Evolutionary conservation across 129 eudicot genomes (phyloP), one percentile per base, ranked within the genome.

Genomic region (Artemisia argyi): DNA sequence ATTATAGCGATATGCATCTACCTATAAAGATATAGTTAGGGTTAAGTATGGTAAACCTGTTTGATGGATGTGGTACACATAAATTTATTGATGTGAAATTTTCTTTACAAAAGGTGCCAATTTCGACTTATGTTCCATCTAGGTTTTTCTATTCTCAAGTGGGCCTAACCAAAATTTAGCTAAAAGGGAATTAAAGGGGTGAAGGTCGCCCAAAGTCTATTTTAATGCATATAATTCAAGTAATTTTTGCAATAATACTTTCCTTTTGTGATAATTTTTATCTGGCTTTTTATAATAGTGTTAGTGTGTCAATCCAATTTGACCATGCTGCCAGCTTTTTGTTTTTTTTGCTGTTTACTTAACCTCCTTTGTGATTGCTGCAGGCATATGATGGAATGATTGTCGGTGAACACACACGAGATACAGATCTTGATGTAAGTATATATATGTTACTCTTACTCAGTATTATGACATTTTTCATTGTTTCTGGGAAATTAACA

Each of bases 321-420:
- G 16, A 20, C 24, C 68, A 16, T 16, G 7, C 20, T 13, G 24
- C 30, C 65, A 70, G n/a, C 39, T 35, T 18, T 3, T 50, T 48
- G 11, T 24, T 28, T 14, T 61, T 26, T 56, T 22, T 71, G 53
- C 14, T 28, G 66, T 15, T 61, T 12, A 50, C 42, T 53, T 56
- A 16, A 77, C 18, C 32, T 52, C 11, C 2, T 48, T 72, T 78
- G 46, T 71, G 60, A 52, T 54, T 32, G 22, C 51, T 85, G 86
- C 96, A 94, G 98, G n/a, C 98, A 52, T 94, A 94, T 68, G 98
- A 94, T 81, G 98, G 98, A 68, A 94, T 94, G 98, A 94, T 94
- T 71, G 88, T 94, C 50, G 98, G 98, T 67, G 98, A 94, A 85
- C 97, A 94, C 78, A 87, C 98, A 46, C 91, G 98, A 39, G 98